These are phyloP conservation scores for Corchorus olitorius DNA, from an alignment of 345 rosid species.

Conservation along the genomic window DNA sequence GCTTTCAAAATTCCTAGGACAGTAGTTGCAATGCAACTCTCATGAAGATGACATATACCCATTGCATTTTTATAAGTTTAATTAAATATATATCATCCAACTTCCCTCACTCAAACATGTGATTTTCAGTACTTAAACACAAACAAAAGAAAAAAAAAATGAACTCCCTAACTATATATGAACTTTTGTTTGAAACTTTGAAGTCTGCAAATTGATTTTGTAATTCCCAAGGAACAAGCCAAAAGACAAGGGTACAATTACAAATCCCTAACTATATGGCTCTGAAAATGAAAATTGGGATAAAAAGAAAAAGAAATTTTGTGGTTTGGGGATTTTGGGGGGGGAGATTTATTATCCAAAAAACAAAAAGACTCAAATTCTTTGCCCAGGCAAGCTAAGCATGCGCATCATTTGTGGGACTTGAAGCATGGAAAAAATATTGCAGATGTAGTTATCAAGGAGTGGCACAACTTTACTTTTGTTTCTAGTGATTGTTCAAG, in stretches of 20 bases:
- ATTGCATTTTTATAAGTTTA: conserved; percentile 1
- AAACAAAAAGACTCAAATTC: background rate
- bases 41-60: conserved; percentile 7
- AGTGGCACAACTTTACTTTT: conserved; percentile 22
- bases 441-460: conserved; percentile 7
- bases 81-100: conserved; percentile 12
- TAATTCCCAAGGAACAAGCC: background rate
- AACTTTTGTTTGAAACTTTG: too few relatives aligned
- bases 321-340: background rate
- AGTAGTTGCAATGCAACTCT: conserved; percentile 15
- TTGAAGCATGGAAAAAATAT: background rate
- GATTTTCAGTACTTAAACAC: too few relatives aligned
- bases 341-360: too few relatives aligned
- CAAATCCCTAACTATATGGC: background rate
- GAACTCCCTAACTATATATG: too few relatives aligned
- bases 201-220: background rate
- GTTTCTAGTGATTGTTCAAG: conserved; percentile 17
- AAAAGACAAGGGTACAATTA: background rate
- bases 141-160: too few relatives aligned
- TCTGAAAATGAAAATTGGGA: background rate
- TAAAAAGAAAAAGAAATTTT: background rate
- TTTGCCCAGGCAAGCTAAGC: conserved; percentile 1
- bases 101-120: too few relatives aligned
- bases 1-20: background rate
- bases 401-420: conserved; percentile 36